Evolutionary conservation across 148 eudicot genomes (phyloP), one percentile per base, ranked within the genome.

Genomic region (Cornus controversa): DNA sequence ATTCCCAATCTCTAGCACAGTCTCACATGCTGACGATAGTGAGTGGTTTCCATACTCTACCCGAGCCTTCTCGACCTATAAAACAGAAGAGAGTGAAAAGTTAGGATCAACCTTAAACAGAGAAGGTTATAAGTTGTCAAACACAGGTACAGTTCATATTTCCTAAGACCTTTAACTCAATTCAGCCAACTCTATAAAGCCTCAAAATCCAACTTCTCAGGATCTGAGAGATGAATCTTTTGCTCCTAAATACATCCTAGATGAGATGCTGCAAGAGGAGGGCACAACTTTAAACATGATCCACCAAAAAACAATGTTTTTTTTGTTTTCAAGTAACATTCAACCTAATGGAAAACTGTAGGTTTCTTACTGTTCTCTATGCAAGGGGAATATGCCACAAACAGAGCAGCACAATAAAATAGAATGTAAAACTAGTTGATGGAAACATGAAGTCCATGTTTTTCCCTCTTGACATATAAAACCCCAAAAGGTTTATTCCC

Each of bases 21-120:
- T 91, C 80, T 89, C 99, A 84, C 99, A 96, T 70, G 98, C 99
- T 79, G 96, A 90, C 57, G 99, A 93, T 47, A 93, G 80, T 0
- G 90, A 85, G 22, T 92, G 89, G 47, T 87, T 91, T 80, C 86
- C 90, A 82, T 92, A 96, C 3, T 91, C 85, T 62, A 78, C 63
- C 50, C 83, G 81, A 31, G 98, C 97, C 79, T 93, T 93, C 80
- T 90, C 92, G 75, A 92, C 94, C 99, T 96, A 81, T 69, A 78
- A 83, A 69, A 76, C 20, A 16, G 40, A 31, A 45, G 34, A 71
- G 68, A 67, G 68, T 47, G 16, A 69, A 69, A n/a, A 71, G 18
- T 73, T 25, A 58, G 16, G 60, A 70, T 24, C 27, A 71, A 31
- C n/a, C n/a, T n/a, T n/a, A n/a, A n/a, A n/a, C n/a, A n/a, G n/a